phyloP scores from a whole-genome alignment of 108 stramenopile genomes.

The Skeletonema menzelii region DNA sequence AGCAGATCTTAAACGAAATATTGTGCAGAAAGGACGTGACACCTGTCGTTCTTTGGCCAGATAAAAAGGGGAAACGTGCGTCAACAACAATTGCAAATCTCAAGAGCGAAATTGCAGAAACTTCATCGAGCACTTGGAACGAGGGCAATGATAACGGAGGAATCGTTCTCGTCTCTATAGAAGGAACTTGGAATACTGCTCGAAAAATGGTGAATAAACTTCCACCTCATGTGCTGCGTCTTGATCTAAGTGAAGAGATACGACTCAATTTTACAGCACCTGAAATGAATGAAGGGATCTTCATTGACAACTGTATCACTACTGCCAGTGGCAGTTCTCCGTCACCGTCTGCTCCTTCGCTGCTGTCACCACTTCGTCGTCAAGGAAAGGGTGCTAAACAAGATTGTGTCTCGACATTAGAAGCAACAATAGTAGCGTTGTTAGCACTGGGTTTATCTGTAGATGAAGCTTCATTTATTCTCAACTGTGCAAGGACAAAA shows the following conservation, averaged over 20 bases:
- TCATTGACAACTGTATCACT: not conserved
- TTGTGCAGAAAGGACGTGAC: conserved; percentile 13
- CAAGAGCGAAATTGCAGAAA: not conserved
- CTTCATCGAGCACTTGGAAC: not conserved
- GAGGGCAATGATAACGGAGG: not conserved
- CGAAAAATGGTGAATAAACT: conserved; percentile 54
- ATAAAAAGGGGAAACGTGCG: conserved; percentile 3
- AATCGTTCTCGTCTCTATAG: conserved; percentile 41
- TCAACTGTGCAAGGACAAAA: conserved; percentile 16
- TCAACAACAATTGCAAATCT: conserved; percentile 1
- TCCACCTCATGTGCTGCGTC: conserved; percentile 31
- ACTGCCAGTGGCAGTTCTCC: not conserved
- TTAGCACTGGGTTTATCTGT: conserved; percentile 23
- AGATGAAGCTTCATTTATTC: conserved; percentile 20
- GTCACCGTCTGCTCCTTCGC: conserved; percentile 15
- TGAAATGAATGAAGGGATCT: conserved; percentile 5
- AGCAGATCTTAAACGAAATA: conserved; percentile 20
- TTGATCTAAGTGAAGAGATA: conserved; percentile 37
- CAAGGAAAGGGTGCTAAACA: conserved; percentile 28
- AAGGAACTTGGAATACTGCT: conserved; percentile 57
- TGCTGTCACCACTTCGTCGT: conserved; percentile 43
- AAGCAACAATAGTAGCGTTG: conserved; percentile 36
- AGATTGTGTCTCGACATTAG: conserved; percentile 32
- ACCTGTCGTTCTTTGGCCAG: conserved; percentile 54
- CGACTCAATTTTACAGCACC: conserved; percentile 9